phyloP scores from a whole-genome alignment of 2,329 filamentous ascomycete species.

The Blastomyces percursus region DNA sequence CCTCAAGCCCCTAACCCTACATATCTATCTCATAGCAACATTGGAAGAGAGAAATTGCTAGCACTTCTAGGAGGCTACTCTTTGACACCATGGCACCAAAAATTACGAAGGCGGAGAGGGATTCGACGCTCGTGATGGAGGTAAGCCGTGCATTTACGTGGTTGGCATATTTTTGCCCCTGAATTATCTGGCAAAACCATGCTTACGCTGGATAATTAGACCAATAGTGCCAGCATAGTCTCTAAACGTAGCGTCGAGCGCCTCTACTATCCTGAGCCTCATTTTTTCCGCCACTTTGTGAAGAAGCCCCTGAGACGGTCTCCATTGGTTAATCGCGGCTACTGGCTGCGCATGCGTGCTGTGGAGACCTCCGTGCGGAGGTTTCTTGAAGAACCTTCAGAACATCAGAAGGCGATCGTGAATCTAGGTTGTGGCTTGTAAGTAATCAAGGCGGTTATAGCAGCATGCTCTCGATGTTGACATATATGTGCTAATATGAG shows the following conservation, averaged over 20 bases:
- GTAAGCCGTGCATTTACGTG: conserved; percentile 26
- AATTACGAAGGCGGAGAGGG: conserved; percentile 27
- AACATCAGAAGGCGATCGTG: conserved; percentile 59
- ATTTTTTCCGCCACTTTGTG: conserved; percentile 83
- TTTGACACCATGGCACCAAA: conserved; percentile 13
- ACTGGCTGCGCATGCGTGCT: conserved; percentile 74
- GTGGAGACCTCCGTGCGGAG: conserved; percentile 62
- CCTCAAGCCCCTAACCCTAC: too few species aligned
- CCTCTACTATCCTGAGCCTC: conserved; percentile 68
- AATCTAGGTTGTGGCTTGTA: conserved; percentile 87
- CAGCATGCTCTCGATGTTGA: background rate
- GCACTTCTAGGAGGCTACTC: background rate
- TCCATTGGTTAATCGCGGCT: conserved; percentile 84
- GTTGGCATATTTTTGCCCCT: conserved; percentile 15
- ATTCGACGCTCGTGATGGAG: conserved; percentile 45
- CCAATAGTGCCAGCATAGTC: conserved; percentile 83
- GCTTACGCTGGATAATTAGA: conserved; percentile 38
- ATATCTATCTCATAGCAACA: background rate
- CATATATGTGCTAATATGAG: conserved; percentile 12
- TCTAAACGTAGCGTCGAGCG: conserved; percentile 90
- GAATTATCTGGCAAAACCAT: background rate
- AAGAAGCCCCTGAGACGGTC: conserved; percentile 69
- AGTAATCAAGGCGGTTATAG: conserved; percentile 32
- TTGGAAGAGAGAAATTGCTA: background rate
- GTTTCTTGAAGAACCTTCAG: conserved; percentile 53